Percentiles rank a stretch among this genome's conserved stretches.
Conservation (phyloP, 768 basidiomycete species). For the Amanita pallidorosea region DNA sequence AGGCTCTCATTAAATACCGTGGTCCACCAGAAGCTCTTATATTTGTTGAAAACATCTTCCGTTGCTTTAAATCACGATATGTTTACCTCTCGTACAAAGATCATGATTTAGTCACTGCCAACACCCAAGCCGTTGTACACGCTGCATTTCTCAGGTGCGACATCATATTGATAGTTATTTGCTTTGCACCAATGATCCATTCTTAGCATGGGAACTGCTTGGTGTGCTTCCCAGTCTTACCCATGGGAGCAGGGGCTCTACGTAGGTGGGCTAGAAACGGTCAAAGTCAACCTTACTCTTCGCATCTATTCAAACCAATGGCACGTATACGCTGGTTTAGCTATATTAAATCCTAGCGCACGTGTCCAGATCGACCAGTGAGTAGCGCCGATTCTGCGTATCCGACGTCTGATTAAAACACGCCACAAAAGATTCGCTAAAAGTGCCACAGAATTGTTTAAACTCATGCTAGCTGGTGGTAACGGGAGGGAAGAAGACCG, state of each 20-base stretch:
- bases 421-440: constrained; percentile 45
- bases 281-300: constrained; percentile 93
- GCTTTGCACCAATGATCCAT: neutral
- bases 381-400: neutral
- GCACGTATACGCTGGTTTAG: constrained; percentile 99
- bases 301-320: constrained; percentile 96
- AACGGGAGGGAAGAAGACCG: constrained; percentile 26
- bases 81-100: constrained; percentile 95
- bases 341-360: constrained; percentile 91
- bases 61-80: constrained; percentile 70
- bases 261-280: constrained; percentile 94
- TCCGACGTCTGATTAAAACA: neutral
- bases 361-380: constrained; percentile 75
- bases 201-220: constrained; percentile 93
- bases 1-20: constrained; percentile 88
- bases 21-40: constrained; percentile 61
- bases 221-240: constrained; percentile 66
- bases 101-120: constrained; percentile 93
- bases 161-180: neutral
- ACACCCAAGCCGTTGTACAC: constrained; percentile 97
- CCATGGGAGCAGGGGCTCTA: constrained; percentile 96
- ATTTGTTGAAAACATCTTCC: constrained; percentile 76
- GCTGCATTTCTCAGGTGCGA: constrained; percentile 89
- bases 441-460: constrained; percentile 83
- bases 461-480: constrained; percentile 75